These are phyloP conservation scores for Candida pseudoviswanathii DNA, from an alignment of 1,139 yeast genomes.

Conservation along the genomic window DNA sequence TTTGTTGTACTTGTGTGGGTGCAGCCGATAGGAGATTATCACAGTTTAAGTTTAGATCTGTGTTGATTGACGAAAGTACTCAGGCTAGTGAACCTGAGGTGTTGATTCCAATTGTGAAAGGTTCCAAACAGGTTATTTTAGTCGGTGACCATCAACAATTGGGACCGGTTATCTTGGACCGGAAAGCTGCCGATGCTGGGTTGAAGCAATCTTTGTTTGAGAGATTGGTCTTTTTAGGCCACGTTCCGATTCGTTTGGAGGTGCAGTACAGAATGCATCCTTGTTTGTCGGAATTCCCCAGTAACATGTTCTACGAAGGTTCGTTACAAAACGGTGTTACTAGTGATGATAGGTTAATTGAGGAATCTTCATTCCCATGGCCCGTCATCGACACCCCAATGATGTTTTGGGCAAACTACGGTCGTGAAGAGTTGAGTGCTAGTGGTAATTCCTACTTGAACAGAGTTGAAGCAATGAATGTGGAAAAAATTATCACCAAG, in stretches of 20 bases:
- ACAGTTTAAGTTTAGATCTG: slow-evolving; percentile 64
- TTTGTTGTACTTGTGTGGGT: slow-evolving; percentile 91
- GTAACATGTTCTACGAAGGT: slow-evolving; percentile 94
- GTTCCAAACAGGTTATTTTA: slow-evolving; percentile 83
- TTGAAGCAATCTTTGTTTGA: slow-evolving; percentile 84
- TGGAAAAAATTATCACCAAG: slow-evolving; percentile 75
- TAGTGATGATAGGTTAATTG: slow-evolving; percentile 62
- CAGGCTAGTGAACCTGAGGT: slow-evolving; percentile 95
- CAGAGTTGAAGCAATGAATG: slow-evolving; percentile 88
- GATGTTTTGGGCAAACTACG: slow-evolving; percentile 95
- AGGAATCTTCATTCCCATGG: slow-evolving; percentile 78
- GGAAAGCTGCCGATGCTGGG: slow-evolving; percentile 84
- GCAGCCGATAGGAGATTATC: slow-evolving; percentile 76
- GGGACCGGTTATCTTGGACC: slow-evolving; percentile 86
- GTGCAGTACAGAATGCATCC: slow-evolving; percentile 98
- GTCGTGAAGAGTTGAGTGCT: slow-evolving; percentile 84
- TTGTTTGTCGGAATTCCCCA: slow-evolving; percentile 79
- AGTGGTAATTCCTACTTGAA: slow-evolving; percentile 86
- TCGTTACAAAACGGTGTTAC: slow-evolving; percentile 90
- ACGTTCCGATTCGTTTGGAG: slow-evolving; percentile 80
- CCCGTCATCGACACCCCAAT: slow-evolving; percentile 80
- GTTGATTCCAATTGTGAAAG: slow-evolving; percentile 83
- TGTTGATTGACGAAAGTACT: slow-evolving; percentile 88
- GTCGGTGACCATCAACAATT: slow-evolving; percentile 97
- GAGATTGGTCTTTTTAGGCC: slow-evolving; percentile 81